phyloP scores from a whole-genome alignment of 2,329 filamentous ascomycete genomes.

The Colletotrichum lini region DNA sequence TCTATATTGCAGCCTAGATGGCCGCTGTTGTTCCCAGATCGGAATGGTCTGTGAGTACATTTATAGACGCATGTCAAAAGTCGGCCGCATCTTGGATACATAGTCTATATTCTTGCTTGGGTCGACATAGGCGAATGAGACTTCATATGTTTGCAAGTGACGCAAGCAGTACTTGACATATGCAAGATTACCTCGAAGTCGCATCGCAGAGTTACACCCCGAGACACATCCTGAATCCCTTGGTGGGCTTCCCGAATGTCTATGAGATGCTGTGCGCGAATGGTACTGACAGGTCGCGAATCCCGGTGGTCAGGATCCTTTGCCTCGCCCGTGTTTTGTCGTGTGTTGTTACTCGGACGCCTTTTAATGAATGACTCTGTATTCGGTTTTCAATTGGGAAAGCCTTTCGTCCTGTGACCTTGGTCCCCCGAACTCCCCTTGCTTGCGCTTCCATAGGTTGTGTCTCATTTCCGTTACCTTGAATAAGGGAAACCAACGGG shows the following conservation, averaged over 20 bases:
- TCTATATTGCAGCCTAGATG: background rate
- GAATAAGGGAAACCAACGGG: background rate
- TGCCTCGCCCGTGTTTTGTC: background rate
- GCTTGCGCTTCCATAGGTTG: no score
- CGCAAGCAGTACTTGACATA: background rate
- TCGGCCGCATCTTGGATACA: background rate
- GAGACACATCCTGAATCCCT: background rate
- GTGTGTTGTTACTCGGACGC: background rate
- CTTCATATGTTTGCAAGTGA: background rate
- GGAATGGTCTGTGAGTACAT: background rate
- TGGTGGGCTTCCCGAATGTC: background rate
- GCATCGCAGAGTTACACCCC: constrained; percentile 26
- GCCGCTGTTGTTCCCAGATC: background rate
- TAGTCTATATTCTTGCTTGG: background rate
- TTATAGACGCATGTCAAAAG: background rate
- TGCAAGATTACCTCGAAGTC: constrained; percentile 8
- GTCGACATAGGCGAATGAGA: background rate
- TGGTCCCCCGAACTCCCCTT: no score
- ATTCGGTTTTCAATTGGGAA: background rate
- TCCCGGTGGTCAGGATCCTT: background rate
- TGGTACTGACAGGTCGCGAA: background rate
- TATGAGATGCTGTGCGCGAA: background rate
- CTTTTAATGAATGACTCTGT: background rate
- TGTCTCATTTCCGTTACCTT: background rate
- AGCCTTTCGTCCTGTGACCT: background rate